These are phyloP conservation scores for Populus davidiana DNA, from an alignment of 345 rosid genomes.

Conservation along the genomic window DNA sequence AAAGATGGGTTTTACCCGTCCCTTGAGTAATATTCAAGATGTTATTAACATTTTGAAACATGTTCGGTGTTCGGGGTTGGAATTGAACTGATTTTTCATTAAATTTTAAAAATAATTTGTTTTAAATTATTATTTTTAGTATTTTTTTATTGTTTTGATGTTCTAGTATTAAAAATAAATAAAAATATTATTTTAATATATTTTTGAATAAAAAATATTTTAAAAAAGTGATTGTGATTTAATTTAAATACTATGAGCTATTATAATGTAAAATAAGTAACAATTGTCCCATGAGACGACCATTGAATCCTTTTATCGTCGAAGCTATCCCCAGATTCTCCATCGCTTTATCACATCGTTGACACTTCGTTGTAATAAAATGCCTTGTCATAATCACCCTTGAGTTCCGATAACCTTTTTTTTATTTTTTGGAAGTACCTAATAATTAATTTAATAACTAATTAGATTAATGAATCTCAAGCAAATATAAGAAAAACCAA, in stretches of 20 bases:
- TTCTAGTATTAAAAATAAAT: too few species aligned
- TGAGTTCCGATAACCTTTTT: neutral
- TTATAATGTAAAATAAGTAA: too few species aligned
- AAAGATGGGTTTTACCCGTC: too few species aligned
- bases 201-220: too few species aligned
- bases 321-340: neutral
- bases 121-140: neutral
- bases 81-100: too few species aligned
- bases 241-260: too few species aligned
- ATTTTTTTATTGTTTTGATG: accelerated
- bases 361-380: neutral
- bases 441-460: neutral
- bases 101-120: too few species aligned
- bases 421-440: neutral
- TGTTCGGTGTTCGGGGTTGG: accelerated
- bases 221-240: too few species aligned
- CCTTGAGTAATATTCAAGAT: too few species aligned
- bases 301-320: neutral
- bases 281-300: neutral
- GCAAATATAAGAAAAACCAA: too few species aligned
- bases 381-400: neutral
- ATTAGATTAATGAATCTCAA: neutral
- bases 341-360: neutral
- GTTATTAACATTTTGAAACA: neutral
- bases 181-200: too few species aligned